Evolutionary conservation across 208 protist genomes (phyloP).

Genomic region (Wallacemonas sp.): DNA sequence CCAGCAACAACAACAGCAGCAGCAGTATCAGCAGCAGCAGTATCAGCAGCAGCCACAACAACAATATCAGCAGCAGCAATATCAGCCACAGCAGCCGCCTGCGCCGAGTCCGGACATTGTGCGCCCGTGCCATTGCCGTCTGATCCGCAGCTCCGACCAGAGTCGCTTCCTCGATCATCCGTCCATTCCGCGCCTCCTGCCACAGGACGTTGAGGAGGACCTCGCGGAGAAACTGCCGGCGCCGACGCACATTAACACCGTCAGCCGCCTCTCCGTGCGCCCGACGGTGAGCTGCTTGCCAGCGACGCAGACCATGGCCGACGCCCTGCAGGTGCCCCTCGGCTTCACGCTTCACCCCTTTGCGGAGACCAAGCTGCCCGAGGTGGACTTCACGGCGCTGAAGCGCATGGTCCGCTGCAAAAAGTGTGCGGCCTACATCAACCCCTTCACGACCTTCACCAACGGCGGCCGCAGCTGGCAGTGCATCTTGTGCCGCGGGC

Average conservation of each 20-base stretch:
- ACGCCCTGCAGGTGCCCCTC: conserved; percentile 66
- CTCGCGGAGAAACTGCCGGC: conserved; percentile 33
- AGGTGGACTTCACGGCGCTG: conserved; percentile 68
- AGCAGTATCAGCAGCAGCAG: conserved; percentile 24
- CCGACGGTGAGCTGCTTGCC: conserved; percentile 71
- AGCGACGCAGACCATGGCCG: conserved; percentile 48
- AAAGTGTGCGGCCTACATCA: conserved; percentile 96
- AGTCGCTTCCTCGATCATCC: conserved; percentile 64
- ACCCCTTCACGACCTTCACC: conserved; percentile 96
- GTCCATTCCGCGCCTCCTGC: conserved; percentile 70
- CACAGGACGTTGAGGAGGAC: conserved; percentile 61
- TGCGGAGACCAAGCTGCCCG: conserved; percentile 49
- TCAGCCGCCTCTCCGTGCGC: conserved; percentile 48
- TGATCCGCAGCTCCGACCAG: conserved; percentile 35
- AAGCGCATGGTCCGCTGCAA: conserved; percentile 81
- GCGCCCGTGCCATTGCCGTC: conserved; percentile 21
- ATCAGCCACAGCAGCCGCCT: not conserved
- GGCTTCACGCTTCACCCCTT: conserved; percentile 81
- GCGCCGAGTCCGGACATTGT: conserved; percentile 19
- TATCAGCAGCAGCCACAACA: conserved; percentile 19
- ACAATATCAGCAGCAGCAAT: conserved; percentile 16
- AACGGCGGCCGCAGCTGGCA: conserved; percentile 92
- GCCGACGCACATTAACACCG: conserved; percentile 48
- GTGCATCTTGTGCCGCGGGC: conserved; percentile 94
- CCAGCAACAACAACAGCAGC: conserved; percentile 15